Conservation (phyloP, 192 early-diverging fungal species). For the Cladochytrium replicatum region DNA sequence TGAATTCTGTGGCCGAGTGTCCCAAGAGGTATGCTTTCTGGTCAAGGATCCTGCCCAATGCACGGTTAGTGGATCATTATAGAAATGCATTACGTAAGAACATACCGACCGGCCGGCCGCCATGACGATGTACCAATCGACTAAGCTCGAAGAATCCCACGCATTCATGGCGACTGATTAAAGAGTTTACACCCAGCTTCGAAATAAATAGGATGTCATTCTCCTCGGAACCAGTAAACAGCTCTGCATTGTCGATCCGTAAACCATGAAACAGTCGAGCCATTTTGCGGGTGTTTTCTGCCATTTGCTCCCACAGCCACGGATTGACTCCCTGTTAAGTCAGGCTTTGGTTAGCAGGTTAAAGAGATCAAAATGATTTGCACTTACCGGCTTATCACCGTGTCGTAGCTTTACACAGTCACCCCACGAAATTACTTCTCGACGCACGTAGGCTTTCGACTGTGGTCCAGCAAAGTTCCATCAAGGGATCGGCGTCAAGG, state of each 20-base stretch:
- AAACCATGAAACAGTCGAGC: constrained; percentile 88
- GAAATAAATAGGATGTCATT: constrained; percentile 88
- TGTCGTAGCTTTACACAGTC: constrained; percentile 87
- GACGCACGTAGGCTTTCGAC: constrained; percentile 67
- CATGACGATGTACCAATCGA: constrained; percentile 80
- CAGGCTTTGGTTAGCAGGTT: no score
- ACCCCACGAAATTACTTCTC: constrained; percentile 89
- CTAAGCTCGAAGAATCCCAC: no score
- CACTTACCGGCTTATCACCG: constrained; percentile 41
- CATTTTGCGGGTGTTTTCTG: constrained; percentile 75
- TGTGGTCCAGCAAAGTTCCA: constrained; percentile 68
- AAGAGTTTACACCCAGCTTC: constrained; percentile 87
- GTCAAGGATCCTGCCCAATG: constrained; percentile 46
- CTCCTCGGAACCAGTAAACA: constrained; percentile 96
- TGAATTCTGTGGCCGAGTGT: constrained; percentile 47
- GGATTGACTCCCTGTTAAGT: constrained; percentile 61
- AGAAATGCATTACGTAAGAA: neutral
- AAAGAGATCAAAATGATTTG: no score
- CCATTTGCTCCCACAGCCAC: constrained; percentile 95
- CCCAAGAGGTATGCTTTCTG: constrained; percentile 57
- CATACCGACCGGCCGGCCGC: constrained; percentile 81
- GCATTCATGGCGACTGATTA: constrained; percentile 87
- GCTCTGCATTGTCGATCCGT: constrained; percentile 97
- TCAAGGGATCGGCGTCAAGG: constrained; percentile 58
- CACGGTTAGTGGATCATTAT: no score